Base-by-base conservation (phyloP, 352 stramenopile species). In the Sclerospora graminicola region DNA sequence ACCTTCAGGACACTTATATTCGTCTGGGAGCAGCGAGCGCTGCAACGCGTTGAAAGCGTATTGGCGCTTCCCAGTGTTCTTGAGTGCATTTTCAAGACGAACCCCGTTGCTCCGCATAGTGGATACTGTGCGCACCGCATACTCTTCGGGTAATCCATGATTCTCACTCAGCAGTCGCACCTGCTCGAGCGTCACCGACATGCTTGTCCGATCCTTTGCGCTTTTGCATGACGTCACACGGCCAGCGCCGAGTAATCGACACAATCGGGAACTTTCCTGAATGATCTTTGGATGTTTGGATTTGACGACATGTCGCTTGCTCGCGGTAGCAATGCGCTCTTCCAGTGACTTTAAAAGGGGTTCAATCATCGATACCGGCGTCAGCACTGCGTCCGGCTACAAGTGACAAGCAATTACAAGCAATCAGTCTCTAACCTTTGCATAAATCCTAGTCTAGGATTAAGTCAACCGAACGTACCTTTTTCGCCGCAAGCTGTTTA, bases 141-240 rank as follows among this genome's bases (percentile, higher is more conserved):
- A 73, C 30, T 86, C 68, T 24, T 68, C 54, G 0, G 75, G 66
- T 13, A 89, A 44, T 0, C 64, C 69, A 40, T 89, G 74, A 44
- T 82, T 61, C 10, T 82, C 67, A 33, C 55, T 63, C 28, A 89
- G 50, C 10, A 89, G 39, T 10, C 71, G 67, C 24, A 77, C 69
- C 50, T 97, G 82, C 59, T 97, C 95, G 24, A 97, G 85, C 13
- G 91, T 98, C 26, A 97, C 80, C 18, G 93, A 91, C 94, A 98
- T 98, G 18, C 84, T 80, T 13, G 94, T 98, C 41, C 94, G 84
- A 67, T 98, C 91, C 54, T 98, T 98, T 7, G 90, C 92, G 54
- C 70, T 95, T 58, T 98, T 98, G 68, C 94, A 98, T 41, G 94
- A 97, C 2, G 95, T 94, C 23, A 94, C 71, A 24, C 84, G 82